A percentile compares a stretch with the other conserved stretches of the same genome.
These are phyloP conservation scores for Lipomyces starkeyi DNA, from an alignment of 805 yeast genomes.

Conservation along the genomic window DNA sequence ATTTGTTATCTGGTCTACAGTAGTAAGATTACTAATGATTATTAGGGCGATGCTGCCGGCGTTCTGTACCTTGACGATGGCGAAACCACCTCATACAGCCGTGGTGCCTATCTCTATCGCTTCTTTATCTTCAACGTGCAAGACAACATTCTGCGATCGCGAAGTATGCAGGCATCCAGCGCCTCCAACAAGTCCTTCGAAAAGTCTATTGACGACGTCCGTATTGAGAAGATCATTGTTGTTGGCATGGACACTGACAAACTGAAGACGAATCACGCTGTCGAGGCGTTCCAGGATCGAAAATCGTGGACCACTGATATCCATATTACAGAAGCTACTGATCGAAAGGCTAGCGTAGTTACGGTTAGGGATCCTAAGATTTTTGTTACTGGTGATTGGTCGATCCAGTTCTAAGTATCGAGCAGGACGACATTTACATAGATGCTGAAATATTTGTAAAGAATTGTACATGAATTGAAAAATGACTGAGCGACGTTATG, in stretches of 20 bases:
- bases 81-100: slow-evolving; percentile 62
- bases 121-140: slow-evolving; percentile 49
- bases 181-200: slow-evolving; percentile 29
- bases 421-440: not conserved
- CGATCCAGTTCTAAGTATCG: slow-evolving; percentile 45
- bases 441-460: not conserved
- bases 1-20: not conserved
- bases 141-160: slow-evolving; percentile 44
- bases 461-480: not conserved
- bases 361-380: slow-evolving; percentile 59
- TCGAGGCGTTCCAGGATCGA: slow-evolving; percentile 50
- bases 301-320: slow-evolving; percentile 49
- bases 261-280: slow-evolving; percentile 33
- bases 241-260: slow-evolving; percentile 47
- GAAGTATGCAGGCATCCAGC: slow-evolving; percentile 36
- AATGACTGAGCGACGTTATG: not conserved
- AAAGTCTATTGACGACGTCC: slow-evolving; percentile 47
- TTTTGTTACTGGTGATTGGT: slow-evolving; percentile 57
- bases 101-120: slow-evolving; percentile 58
- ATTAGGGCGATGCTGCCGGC: slow-evolving; percentile 58
- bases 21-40: not conserved
- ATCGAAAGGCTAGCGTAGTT: slow-evolving; percentile 38
- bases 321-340: slow-evolving; percentile 31
- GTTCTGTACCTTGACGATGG: slow-evolving; percentile 84
- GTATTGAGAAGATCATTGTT: slow-evolving; percentile 62